phyloP scores from a whole-genome alignment of 2,329 filamentous ascomycete genomes.

The Aureobasidium zeae region DNA sequence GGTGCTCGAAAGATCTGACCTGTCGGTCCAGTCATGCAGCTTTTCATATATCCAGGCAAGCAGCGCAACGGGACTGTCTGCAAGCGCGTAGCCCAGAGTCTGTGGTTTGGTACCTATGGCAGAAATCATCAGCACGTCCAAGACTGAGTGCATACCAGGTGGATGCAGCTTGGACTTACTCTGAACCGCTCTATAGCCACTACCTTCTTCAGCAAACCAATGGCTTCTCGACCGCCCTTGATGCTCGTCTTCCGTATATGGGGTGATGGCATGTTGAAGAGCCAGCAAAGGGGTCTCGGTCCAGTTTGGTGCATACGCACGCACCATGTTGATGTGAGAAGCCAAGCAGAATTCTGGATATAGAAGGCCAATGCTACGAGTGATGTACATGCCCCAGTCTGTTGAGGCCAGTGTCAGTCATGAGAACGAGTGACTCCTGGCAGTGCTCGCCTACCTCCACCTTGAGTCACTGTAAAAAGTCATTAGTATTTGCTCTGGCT shows the following conservation, averaged over 20 bases:
- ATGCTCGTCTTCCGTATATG: constrained; percentile 45
- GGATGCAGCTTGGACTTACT: constrained; percentile 16
- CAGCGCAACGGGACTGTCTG: constrained; percentile 60
- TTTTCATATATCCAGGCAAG: constrained; percentile 78
- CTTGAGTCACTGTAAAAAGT: constrained; percentile 37
- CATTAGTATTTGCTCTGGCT: not conserved
- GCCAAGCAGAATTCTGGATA: constrained; percentile 52
- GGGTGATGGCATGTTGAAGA: constrained; percentile 45
- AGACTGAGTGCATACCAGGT: not conserved
- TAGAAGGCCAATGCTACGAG: constrained; percentile 49
- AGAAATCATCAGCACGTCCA: constrained; percentile 16
- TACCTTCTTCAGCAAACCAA: constrained; percentile 51
- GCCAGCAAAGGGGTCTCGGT: constrained; percentile 48
- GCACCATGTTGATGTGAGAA: constrained; percentile 53
- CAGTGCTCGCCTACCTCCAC: constrained; percentile 35
- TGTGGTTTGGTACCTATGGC: constrained; percentile 53
- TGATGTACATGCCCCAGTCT: constrained; percentile 62
- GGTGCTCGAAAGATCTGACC: no score
- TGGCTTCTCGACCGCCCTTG: constrained; percentile 43
- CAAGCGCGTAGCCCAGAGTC: constrained; percentile 59
- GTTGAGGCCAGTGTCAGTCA: not conserved
- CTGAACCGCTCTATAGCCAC: constrained; percentile 52
- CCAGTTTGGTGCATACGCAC: constrained; percentile 42
- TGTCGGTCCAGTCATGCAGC: constrained; percentile 65
- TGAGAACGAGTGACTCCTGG: not conserved